phyloP scores from a whole-genome alignment of 1,139 yeast species.

The Sugiyamaella pinicola region DNA sequence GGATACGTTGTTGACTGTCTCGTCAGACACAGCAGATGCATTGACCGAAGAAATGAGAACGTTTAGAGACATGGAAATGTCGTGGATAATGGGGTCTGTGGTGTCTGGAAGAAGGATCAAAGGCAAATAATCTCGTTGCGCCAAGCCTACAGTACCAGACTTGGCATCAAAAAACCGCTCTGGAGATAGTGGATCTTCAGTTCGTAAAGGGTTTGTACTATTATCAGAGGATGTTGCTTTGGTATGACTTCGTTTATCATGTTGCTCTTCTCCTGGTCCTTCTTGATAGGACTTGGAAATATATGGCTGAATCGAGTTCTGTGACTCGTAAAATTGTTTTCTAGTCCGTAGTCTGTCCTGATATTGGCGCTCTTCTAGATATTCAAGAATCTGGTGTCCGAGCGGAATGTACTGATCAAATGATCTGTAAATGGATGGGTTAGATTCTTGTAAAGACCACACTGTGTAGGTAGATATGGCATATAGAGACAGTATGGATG shows the following conservation, averaged over 20 bases:
- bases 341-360: constrained; percentile 26
- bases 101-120: constrained; percentile 37
- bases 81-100: constrained; percentile 32
- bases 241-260: constrained; percentile 20
- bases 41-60: constrained; percentile 37
- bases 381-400: constrained; percentile 32
- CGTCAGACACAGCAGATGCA: constrained; percentile 35
- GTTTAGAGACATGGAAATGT: constrained; percentile 36
- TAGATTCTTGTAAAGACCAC: constrained; percentile 13
- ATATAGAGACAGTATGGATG: constrained; percentile 1
- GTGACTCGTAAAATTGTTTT: constrained; percentile 27
- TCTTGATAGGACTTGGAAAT: constrained; percentile 23
- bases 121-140: constrained; percentile 36
- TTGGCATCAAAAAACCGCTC: constrained; percentile 37
- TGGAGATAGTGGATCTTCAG: constrained; percentile 37
- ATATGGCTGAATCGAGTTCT: constrained; percentile 27
- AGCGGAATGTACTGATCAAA: constrained; percentile 35
- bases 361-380: constrained; percentile 35
- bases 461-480: constrained; percentile 9
- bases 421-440: constrained; percentile 21
- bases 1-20: constrained; percentile 31
- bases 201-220: neutral
- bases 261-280: constrained; percentile 15
- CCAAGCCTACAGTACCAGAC: constrained; percentile 35
- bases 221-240: constrained; percentile 16